Percentiles rank a stretch among this genome's conserved stretches.
Conservation (phyloP, 164 flowering plant species). For the Vitis rotundifolia region DNA sequence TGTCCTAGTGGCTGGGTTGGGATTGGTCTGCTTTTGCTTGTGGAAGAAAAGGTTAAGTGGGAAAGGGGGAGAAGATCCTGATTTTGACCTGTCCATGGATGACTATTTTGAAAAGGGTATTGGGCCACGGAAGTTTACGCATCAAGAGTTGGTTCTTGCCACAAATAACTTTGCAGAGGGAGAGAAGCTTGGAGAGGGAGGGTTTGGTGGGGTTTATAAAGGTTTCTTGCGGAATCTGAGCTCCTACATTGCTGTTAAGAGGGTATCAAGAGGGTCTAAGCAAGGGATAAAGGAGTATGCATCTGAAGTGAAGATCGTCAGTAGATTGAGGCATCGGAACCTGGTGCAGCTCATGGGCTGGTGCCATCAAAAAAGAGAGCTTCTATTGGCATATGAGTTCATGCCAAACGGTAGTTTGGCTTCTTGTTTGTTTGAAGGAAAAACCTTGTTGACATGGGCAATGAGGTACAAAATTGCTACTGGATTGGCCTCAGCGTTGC, state of each 20-base stretch:
- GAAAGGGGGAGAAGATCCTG: background rate
- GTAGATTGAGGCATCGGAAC: slow-evolving; percentile 10
- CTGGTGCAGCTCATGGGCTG: slow-evolving; percentile 1
- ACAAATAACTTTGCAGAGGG: background rate
- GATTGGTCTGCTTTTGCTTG: background rate
- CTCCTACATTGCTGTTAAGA: slow-evolving; percentile 24
- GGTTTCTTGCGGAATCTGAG: slow-evolving; percentile 7
- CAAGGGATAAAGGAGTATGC: slow-evolving; percentile 29
- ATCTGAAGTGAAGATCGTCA: slow-evolving; percentile 25
- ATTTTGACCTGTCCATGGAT: slow-evolving; percentile 1
- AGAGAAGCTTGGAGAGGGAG: background rate
- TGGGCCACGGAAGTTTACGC: slow-evolving; percentile 8
- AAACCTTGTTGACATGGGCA: background rate
- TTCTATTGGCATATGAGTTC: background rate
- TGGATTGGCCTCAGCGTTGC: slow-evolving; percentile 2
- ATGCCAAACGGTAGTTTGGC: slow-evolving; percentile 2
- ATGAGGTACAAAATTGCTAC: background rate
- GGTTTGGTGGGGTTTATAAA: slow-evolving; percentile 1
- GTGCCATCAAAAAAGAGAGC: background rate
- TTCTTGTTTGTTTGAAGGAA: background rate
- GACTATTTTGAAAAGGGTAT: slow-evolving; percentile 9
- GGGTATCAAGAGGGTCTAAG: slow-evolving; percentile 18
- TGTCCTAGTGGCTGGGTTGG: background rate
- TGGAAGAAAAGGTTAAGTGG: background rate
- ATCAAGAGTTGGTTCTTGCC: background rate